phyloP scores from a whole-genome alignment of 371 early-diverging fungal genomes.

The Mucor indicus region DNA sequence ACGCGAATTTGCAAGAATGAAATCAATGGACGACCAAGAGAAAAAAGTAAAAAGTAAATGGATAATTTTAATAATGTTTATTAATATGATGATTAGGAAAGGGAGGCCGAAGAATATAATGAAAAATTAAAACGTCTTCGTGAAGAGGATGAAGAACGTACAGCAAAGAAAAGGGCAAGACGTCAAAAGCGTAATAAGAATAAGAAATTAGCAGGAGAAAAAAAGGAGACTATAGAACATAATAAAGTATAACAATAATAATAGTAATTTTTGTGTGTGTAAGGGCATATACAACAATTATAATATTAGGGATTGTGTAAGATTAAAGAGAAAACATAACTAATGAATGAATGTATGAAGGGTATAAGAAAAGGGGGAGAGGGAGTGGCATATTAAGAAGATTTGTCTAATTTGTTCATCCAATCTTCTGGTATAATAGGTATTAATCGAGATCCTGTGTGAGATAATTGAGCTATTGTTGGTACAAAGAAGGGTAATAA shows the following conservation, averaged over 20 bases:
- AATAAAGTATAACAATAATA: constrained; percentile 1
- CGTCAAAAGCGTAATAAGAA: constrained; percentile 67
- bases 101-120: constrained; percentile 53
- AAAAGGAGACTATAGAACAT: constrained; percentile 9
- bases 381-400: not conserved
- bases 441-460: constrained; percentile 4
- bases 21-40: constrained; percentile 75
- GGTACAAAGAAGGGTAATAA: constrained; percentile 56
- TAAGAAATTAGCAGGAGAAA: constrained; percentile 24
- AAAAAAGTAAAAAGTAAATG: constrained; percentile 54
- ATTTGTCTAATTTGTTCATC: constrained; percentile 49
- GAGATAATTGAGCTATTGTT: constrained; percentile 29
- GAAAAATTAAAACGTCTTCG: constrained; percentile 56
- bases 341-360: not conserved
- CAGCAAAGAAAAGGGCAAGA: constrained; percentile 84
- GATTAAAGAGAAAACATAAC: not conserved
- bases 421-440: constrained; percentile 51
- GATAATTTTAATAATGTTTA: too few species aligned
- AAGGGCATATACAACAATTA: constrained; percentile 10
- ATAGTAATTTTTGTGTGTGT: not conserved
- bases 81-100: constrained; percentile 30
- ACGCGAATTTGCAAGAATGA: constrained; percentile 81
- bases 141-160: constrained; percentile 72
- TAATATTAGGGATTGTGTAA: not conserved
- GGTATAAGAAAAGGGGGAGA: not conserved